Evolutionary conservation across 2,329 filamentous ascomycete species (phyloP).

Genomic region (Scedosporium dehoogii): DNA sequence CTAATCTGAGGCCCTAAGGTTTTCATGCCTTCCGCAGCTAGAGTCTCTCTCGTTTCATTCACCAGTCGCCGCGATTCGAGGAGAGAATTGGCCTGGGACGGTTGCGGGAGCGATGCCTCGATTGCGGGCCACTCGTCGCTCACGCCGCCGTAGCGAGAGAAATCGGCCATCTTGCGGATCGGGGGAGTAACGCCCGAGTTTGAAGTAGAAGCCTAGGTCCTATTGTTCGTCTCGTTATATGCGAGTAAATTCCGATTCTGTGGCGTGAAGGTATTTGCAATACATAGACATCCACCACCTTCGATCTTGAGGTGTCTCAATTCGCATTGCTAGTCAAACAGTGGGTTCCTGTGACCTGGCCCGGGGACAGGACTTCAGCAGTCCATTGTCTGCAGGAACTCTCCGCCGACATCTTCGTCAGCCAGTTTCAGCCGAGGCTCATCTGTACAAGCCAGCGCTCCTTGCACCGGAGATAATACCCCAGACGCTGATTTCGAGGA

Average conservation of each 20-base stretch:
- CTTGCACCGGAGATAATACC: too few species aligned
- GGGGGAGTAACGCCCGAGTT: not conserved
- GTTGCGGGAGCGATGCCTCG: slow-evolving; percentile 17
- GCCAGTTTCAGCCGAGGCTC: not conserved
- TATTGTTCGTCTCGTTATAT: not conserved
- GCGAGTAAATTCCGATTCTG: too few species aligned
- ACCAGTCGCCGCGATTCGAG: slow-evolving; percentile 15
- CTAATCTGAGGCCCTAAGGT: slow-evolving; percentile 17
- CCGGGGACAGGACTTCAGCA: too few species aligned
- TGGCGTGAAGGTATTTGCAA: too few species aligned
- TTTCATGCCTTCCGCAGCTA: slow-evolving; percentile 20
- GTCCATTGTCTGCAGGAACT: too few species aligned
- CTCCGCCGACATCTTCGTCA: too few species aligned
- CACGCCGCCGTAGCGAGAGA: slow-evolving; percentile 28
- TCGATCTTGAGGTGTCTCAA: too few species aligned
- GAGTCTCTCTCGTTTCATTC: slow-evolving; percentile 23
- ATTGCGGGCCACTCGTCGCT: slow-evolving; percentile 34
- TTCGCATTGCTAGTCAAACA: too few species aligned
- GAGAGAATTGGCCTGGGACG: slow-evolving; percentile 11
- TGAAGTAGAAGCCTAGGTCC: not conserved
- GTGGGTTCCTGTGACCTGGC: too few species aligned
- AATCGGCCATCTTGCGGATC: slow-evolving; percentile 10
- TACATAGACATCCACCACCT: too few species aligned
- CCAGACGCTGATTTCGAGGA: too few species aligned
- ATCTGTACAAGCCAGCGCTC: too few species aligned